A percentile compares a stretch with the other conserved stretches of the same genome.
Evolutionary conservation across 2,329 filamentous ascomycete species (phyloP).

Genomic region (Aureobasidium uvarum): DNA sequence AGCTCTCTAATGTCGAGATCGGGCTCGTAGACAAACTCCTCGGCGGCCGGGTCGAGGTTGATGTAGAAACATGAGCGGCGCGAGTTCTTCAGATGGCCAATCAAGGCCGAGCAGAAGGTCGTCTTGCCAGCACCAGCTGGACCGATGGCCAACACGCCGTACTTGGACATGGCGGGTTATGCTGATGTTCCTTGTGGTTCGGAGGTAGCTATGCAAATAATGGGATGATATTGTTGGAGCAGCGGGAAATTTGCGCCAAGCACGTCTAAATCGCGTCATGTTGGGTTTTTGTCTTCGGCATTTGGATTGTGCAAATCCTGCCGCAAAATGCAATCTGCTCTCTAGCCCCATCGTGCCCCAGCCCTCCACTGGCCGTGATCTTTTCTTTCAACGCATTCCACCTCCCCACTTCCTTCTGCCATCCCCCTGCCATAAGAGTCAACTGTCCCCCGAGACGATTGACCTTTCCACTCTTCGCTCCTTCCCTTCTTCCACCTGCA

Average conservation of each 20-base stretch:
- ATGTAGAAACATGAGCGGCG: constrained; percentile 96
- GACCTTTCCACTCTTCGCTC: constrained; percentile 19
- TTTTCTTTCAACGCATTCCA: constrained; percentile 26
- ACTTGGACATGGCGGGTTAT: constrained; percentile 86
- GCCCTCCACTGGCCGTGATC: constrained; percentile 17
- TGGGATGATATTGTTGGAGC: constrained; percentile 44
- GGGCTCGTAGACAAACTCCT: constrained; percentile 85
- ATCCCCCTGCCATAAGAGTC: constrained; percentile 20
- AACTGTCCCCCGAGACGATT: constrained; percentile 15
- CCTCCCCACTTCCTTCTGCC: constrained; percentile 17
- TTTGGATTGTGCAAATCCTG: constrained; percentile 17
- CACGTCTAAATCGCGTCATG: constrained; percentile 7
- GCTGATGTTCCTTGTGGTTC: constrained; percentile 55
- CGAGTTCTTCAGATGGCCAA: constrained; percentile 86
- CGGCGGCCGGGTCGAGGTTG: constrained; percentile 95
- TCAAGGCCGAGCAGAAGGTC: constrained; percentile 91
- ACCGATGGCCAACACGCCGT: constrained; percentile 92
- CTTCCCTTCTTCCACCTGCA: constrained; percentile 26
- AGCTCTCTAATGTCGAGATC: constrained; percentile 95
- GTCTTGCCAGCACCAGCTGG: constrained; percentile 95
- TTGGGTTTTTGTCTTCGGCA: constrained; percentile 9
- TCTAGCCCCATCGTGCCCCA: constrained; percentile 24
- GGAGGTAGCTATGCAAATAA: constrained; percentile 37
- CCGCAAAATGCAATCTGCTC: constrained; percentile 19
- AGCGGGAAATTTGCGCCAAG: constrained; percentile 23